Evolutionary conservation across 1,139 yeast genomes (phyloP), one percentile per base, ranked within the genome.

Genomic region (Candida tetrigidarum): DNA sequence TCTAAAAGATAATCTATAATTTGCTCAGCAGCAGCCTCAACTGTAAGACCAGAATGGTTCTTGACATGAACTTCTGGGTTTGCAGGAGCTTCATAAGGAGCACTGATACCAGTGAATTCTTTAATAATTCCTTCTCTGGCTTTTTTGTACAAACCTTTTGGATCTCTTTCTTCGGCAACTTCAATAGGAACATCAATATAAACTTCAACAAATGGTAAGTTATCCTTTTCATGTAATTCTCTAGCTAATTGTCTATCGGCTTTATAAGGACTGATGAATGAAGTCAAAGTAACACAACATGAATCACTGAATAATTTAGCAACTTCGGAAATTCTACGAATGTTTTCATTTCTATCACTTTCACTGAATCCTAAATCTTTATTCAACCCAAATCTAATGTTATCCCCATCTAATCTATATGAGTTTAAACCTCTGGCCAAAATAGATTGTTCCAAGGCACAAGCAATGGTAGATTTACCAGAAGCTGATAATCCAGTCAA

Each of bases 161-260:
- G 98, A 67, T 92, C 98, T 69, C 98, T 87, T 67, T 88, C 80
- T 73, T 92, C 98, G 43, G 97, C 98, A 49, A 91, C 90, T 57
- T 85, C 91, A 43, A 92, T 76, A 27, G 98, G 97, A 40, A 90
- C 97, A 63, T 92, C 97, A 39, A 92, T 91, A 55, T 71, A 90
- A 9, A 92, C 96, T 71, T 92, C 98, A 46, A 92, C 79, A 58
- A 92, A 92, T 43, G 96, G 93, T 53, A 92, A 73, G 35, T 78
- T 78, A 52, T 85, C 83, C 52, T 84, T 82, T 50, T 78, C 81
- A 65, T 92, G 98, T 55, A 91, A 74, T 62, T 84, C 84, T 62
- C 98, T 81, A 26, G 97, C 98, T 55, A 77, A 79, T 48, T 82
- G 83, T 68, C 98, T 83, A 66, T 92, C 98, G 45, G 78, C 78